Base-by-base conservation (phyloP, 208 protist genomes). In the Acanthamoeba royreba region DNA sequence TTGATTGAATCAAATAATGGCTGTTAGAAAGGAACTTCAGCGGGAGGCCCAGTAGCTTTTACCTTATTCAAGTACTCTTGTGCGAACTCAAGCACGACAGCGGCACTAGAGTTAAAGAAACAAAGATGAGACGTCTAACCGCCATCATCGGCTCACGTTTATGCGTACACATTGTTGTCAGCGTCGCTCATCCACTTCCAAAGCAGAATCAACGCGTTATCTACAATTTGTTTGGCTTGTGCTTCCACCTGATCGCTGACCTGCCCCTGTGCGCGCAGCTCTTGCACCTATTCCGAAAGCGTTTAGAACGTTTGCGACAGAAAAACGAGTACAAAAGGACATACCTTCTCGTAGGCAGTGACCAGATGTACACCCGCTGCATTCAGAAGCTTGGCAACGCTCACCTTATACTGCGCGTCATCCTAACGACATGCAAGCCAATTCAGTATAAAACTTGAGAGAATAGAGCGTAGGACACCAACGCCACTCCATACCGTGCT, bases 101-200 rank as follows among this genome's bases (percentile, higher is more conserved):
- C 11, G 15, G 83, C 83, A 8, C 83, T 90, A 52, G n/a, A n/a
- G n/a, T n/a, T n/a, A n/a, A 19, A n/a, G 4, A 31, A 77, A 77
- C 19, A 22, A 22, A 33, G 66, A 43, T n/a, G 35, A 40, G 31
- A n/a, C n/a, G n/a, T n/a, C n/a, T n/a, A n/a, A n/a, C n/a, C n/a
- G n/a, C n/a, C n/a, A n/a, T n/a, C n/a, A n/a, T n/a, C n/a, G n/a
- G n/a, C n/a, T n/a, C n/a, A n/a, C n/a, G n/a, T n/a, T n/a, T n/a
- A 90, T 35, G 25, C 83, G 38, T 90, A 90, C 83, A 90, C 83
- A 22, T 90, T 43, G n/a, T 66, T 90, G 49, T 90, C 55, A 35
- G 31, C 38, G 22, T 90, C 83, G 83, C 55, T 90, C 83, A 90
- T 90, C 52, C 52, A 90, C 55, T 69, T 90, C 83, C 83, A 90